Conservation (phyloP, 148 eudicot genomes). For the Camellia japonica region DNA sequence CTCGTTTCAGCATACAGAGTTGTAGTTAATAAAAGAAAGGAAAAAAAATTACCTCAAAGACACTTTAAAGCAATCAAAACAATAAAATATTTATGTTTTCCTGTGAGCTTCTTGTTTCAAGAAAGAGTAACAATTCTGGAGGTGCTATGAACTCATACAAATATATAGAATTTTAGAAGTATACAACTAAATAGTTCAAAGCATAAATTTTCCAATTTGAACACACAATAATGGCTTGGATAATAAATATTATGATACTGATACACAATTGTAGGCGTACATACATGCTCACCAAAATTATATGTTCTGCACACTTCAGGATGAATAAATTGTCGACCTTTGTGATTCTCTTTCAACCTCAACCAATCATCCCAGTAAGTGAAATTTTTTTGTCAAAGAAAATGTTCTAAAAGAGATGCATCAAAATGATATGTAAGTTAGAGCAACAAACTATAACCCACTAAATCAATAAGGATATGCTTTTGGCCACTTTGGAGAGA, state of each 20-base stretch:
- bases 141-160: background rate
- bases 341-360: background rate
- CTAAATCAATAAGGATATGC: no score
- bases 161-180: background rate
- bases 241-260: no score
- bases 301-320: no score
- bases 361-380: constrained; percentile 99
- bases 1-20: background rate
- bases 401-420: constrained; percentile 15
- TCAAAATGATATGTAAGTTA: background rate
- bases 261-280: no score
- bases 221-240: constrained; percentile 30
- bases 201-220: background rate
- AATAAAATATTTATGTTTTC: background rate
- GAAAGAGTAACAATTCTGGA: background rate
- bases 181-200: background rate
- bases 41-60: background rate
- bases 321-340: no score
- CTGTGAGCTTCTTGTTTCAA: background rate
- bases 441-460: no score
- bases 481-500: no score
- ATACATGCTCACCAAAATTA: no score
- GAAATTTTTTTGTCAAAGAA: constrained; percentile 54
- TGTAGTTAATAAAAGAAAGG: background rate
- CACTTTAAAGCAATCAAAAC: background rate